These are phyloP conservation scores for Sphagnurus paluster DNA, from an alignment of 1,284 basidiomycete species.

Conservation along the genomic window DNA sequence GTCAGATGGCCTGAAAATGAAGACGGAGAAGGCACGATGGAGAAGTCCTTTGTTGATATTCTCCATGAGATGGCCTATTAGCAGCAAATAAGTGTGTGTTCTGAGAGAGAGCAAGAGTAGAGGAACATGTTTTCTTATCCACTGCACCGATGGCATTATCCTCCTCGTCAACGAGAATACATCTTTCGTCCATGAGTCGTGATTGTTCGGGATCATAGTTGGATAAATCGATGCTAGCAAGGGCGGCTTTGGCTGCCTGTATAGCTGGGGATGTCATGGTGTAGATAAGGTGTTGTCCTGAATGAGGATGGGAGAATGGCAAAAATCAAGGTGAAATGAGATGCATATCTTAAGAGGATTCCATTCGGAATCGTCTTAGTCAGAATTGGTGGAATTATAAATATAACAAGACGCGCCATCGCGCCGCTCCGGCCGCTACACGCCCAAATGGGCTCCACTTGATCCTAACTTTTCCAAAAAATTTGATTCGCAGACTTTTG, in stretches of 20 bases:
- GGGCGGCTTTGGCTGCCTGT: conserved; percentile 56
- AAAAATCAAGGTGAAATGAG: background rate
- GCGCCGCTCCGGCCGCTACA: too few species aligned
- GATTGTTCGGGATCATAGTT: conserved; percentile 80
- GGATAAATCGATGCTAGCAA: conserved; percentile 73
- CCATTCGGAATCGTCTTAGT: too few species aligned
- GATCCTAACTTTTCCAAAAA: too few species aligned
- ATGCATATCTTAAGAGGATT: too few species aligned
- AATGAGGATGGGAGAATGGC: conserved; percentile 13
- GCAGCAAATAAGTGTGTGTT: conserved; percentile 9
- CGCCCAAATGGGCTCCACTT: too few species aligned
- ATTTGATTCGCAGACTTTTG: too few species aligned
- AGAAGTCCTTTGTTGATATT: conserved; percentile 95
- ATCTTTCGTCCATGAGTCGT: conserved; percentile 95
- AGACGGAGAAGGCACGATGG: conserved; percentile 97
- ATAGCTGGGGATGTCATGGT: conserved; percentile 58
- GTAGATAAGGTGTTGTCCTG: conserved; percentile 17
- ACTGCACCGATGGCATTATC: conserved; percentile 89
- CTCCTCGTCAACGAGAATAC: conserved; percentile 92
- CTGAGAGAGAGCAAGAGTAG: conserved; percentile 3
- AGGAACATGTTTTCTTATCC: conserved; percentile 96
- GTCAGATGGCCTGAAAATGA: conserved; percentile 93
- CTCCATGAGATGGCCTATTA: conserved; percentile 92
- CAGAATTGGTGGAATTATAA: too few species aligned
- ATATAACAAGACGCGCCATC: too few species aligned